Evolutionary conservation across 106 monocot genomes (phyloP).

Genomic region (Dendrobium catenatum): DNA sequence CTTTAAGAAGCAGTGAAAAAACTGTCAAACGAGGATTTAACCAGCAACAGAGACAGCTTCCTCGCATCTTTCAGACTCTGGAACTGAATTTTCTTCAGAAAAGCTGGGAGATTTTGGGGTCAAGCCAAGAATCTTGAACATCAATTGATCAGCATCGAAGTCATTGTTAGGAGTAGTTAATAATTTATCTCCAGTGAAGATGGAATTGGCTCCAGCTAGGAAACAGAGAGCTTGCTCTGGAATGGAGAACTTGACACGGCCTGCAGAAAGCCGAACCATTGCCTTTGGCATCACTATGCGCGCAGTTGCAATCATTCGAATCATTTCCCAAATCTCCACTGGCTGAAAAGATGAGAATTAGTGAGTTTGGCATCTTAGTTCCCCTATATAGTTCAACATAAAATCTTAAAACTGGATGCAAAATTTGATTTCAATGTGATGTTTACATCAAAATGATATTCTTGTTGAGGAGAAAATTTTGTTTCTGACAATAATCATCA

Average conservation of each 20-base stretch:
- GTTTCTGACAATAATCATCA: not conserved
- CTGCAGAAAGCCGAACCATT: conserved; percentile 93
- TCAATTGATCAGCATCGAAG: conserved; percentile 70
- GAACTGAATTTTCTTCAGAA: conserved; percentile 21
- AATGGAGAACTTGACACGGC: conserved; percentile 83
- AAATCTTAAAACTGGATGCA: not conserved
- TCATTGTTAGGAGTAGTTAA: conserved; percentile 90
- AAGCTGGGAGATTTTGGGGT: conserved; percentile 71
- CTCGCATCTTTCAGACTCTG: conserved; percentile 16
- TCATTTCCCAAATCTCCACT: conserved; percentile 96
- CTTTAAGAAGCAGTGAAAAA: too few relatives aligned
- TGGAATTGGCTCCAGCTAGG: conserved; percentile 92
- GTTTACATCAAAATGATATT: not conserved
- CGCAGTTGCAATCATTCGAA: conserved; percentile 90
- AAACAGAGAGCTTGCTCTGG: conserved; percentile 94
- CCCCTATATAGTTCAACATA: not conserved
- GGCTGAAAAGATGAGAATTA: conserved; percentile 22
- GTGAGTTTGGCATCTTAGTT: not conserved
- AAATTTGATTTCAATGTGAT: not conserved
- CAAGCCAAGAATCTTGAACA: conserved; percentile 89
- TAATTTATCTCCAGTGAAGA: conserved; percentile 92
- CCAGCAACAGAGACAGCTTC: conserved; percentile 34
- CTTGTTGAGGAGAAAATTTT: not conserved
- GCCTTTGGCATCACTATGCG: conserved; percentile 95
- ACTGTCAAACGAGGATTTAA: not conserved